Evolutionary conservation across 2,329 filamentous ascomycete species (phyloP).

Genomic region (Talaromyces amestolkiae): DNA sequence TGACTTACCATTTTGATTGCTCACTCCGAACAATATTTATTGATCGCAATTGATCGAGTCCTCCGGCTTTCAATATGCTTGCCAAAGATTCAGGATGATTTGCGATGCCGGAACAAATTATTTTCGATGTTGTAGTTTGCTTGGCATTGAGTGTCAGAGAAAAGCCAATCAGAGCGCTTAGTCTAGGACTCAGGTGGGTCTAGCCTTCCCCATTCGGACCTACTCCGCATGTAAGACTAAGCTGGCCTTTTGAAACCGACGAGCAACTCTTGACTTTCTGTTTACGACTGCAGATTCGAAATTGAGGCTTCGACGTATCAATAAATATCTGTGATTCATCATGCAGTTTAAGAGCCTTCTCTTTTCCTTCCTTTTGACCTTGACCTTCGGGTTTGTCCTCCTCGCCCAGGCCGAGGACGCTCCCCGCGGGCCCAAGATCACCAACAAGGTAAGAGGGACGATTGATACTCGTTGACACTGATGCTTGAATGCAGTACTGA

Average conservation of each 20-base stretch:
- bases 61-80: not conserved
- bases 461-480: not conserved
- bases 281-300: constrained; percentile 10
- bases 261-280: constrained; percentile 20
- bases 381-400: constrained; percentile 65
- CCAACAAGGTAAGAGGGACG: constrained; percentile 65
- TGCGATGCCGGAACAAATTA: constrained; percentile 31
- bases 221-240: constrained; percentile 16
- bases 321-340: constrained; percentile 18
- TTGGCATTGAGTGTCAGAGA: not conserved
- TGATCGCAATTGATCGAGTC: not conserved
- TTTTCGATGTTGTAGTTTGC: constrained; percentile 26
- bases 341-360: constrained; percentile 38
- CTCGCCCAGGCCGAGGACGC: constrained; percentile 71
- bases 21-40: not conserved
- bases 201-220: constrained; percentile 7
- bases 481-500: not conserved
- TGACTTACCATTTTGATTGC: constrained; percentile 15
- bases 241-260: constrained; percentile 16
- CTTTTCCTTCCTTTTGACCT: constrained; percentile 70
- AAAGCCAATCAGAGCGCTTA: constrained; percentile 5
- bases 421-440: constrained; percentile 78
- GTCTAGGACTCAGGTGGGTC: constrained; percentile 26
- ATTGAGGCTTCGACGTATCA: not conserved
- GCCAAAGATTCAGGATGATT: constrained; percentile 1